Base-by-base conservation (phyloP, 441 rosid species). In the Adansonia madagascariensis region DNA sequence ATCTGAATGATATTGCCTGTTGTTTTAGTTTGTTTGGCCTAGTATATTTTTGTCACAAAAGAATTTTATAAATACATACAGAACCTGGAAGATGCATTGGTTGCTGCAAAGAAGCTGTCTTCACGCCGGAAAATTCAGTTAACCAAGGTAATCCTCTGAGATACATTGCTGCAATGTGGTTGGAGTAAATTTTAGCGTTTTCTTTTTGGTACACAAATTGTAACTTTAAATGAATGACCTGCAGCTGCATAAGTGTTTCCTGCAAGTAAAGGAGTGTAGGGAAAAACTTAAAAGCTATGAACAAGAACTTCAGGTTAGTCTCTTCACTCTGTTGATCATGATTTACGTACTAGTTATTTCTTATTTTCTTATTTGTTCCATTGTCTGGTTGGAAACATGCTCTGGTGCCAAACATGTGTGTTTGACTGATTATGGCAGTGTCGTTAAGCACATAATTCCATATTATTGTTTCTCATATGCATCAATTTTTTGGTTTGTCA, bases 41-140 rank as follows among this genome's bases (percentile, higher is more conserved):
- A n/a, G 24, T 80, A 62, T 9, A 60, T 59, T 64, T 57, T 27
- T 65, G 15, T 46, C 59, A 53, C 86, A 75, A 22, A 24, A 73
- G 69, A 74, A 77, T 76, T 75, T 85, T 73, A 67, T 77, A 75
- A 43, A 43, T 86, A 71, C 73, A 47, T 81, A 76, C 89, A 95
- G 99, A 89, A 82, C 79, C 75, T 92, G 81, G 99, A 95, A 84
- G 95, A 91, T 81, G 83, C 87, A 10, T 80, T 95, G 86, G 78
- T 85, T 24, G 67, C 82, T 68, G 91, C 89, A 69, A 93, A 91
- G 85, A 93, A 88, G 82, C 82, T 81, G 46, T 85, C 90, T 71
- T 89, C 92, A 41, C 87, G 85, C 24, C 92, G 87, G 39, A 83
- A 83, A 70, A 81, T 78, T 81, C 90, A 89, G 71, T 78, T 92